Conservation (phyloP, 2,329 filamentous ascomycete species). For the Lomentospora prolificans region DNA sequence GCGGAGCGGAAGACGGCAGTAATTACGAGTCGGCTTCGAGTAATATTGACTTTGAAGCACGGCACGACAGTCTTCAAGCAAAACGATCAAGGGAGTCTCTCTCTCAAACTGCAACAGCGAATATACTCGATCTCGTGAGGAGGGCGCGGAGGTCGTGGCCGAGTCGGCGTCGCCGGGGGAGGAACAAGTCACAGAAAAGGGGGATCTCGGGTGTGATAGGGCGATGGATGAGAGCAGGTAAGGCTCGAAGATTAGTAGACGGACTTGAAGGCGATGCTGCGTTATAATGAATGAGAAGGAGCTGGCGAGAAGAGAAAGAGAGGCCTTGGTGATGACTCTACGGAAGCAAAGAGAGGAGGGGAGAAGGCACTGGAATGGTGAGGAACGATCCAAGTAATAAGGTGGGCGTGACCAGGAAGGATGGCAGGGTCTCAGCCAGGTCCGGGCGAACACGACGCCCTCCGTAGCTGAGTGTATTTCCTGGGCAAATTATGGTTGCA, state of each 20-base stretch:
- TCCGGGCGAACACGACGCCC: too few relatives aligned
- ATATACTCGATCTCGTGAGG: too few relatives aligned
- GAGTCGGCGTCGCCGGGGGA: not conserved
- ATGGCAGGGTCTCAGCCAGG: constrained; percentile 1
- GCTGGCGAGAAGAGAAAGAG: constrained; percentile 8
- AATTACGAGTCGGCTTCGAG: not conserved
- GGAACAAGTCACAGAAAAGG: not conserved
- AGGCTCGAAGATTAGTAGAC: not conserved
- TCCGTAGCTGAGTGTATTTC: not conserved
- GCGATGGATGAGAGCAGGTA: not conserved
- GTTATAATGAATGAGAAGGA: constrained; percentile 6
- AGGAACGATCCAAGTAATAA: constrained; percentile 7
- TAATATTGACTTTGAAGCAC: not conserved
- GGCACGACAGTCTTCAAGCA: not conserved
- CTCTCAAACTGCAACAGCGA: not conserved
- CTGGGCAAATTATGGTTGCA: not conserved
- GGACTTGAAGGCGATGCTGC: constrained; percentile 2
- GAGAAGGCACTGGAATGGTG: constrained; percentile 6
- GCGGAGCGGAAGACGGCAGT: not conserved
- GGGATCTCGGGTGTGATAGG: not conserved
- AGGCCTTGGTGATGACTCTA: constrained; percentile 8
- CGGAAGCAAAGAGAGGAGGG: constrained; percentile 5
- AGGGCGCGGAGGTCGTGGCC: too few relatives aligned
- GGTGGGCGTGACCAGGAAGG: constrained; percentile 3
- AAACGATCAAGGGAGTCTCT: not conserved